Conservation (phyloP, 1,139 yeast genomes). For the Wickerhamomyces sp. region DNA sequence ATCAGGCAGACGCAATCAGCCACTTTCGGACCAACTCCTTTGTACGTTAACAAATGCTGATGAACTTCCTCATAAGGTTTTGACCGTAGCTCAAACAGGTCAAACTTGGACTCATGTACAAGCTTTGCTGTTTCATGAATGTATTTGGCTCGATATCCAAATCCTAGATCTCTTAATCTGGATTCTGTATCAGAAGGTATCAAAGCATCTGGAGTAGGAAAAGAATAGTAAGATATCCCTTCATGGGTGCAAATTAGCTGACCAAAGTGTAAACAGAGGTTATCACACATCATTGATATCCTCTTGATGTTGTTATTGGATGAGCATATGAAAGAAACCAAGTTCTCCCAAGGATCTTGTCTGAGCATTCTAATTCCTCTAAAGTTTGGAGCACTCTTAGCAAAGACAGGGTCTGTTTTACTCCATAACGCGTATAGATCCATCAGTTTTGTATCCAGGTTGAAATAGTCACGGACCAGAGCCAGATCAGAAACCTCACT, state of each 20-base stretch:
- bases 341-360: conserved; percentile 97
- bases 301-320: conserved; percentile 94
- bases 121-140: conserved; percentile 71
- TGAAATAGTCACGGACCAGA: conserved; percentile 65
- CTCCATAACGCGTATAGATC: conserved; percentile 63
- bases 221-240: conserved; percentile 60
- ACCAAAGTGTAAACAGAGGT: conserved; percentile 71
- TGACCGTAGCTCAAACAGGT: conserved; percentile 36
- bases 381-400: conserved; percentile 33
- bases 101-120: conserved; percentile 34
- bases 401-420: conserved; percentile 45
- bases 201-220: conserved; percentile 62
- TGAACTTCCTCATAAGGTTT: conserved; percentile 55
- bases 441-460: conserved; percentile 50
- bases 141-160: conserved; percentile 92
- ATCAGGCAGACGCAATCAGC: conserved; percentile 93
- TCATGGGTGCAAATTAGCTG: conserved; percentile 49
- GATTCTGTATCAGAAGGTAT: conserved; percentile 37
- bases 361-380: conserved; percentile 78
- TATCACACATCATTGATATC: conserved; percentile 90
- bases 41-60: conserved; percentile 57
- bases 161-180: conserved; percentile 44
- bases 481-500: conserved; percentile 32
- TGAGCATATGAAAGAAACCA: conserved; percentile 86
- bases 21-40: conserved; percentile 97